phyloP scores from a whole-genome alignment of 352 stramenopile species.

The Phytopythium sindhum region DNA sequence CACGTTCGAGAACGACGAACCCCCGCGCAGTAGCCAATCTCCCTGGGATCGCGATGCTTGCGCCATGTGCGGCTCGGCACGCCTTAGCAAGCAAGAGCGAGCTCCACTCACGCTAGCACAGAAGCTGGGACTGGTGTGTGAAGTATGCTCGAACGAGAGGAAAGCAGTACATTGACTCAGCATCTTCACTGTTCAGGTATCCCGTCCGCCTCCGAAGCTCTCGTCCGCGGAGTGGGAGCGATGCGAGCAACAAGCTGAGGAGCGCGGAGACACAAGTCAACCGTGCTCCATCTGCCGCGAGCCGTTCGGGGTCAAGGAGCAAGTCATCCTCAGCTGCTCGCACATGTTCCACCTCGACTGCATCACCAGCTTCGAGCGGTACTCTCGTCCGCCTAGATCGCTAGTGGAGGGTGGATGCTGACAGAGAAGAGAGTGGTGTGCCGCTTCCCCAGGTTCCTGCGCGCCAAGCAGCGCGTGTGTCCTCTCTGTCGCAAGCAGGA shows the following conservation, averaged over 20 bases:
- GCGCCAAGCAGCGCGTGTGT: conserved; percentile 74
- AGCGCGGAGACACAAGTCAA: conserved; percentile 52
- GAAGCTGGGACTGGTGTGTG: conserved; percentile 55
- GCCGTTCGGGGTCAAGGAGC: conserved; percentile 61
- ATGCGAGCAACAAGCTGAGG: conserved; percentile 63
- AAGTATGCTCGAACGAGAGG: background rate
- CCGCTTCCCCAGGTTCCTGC: conserved; percentile 46
- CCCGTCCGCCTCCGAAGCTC: conserved; percentile 54
- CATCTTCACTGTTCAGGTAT: conserved; percentile 23
- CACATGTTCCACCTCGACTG: conserved; percentile 84
- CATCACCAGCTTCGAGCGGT: conserved; percentile 81
- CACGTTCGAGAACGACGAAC: conserved; percentile 71
- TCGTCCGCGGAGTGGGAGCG: conserved; percentile 64
- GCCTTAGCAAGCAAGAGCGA: conserved; percentile 19
- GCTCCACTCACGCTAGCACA: conserved; percentile 59
- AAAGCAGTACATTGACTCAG: background rate
- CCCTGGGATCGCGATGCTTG: conserved; percentile 32
- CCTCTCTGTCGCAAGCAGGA: conserved; percentile 82
- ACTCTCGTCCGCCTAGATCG: background rate
- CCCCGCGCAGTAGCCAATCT: conserved; percentile 3
- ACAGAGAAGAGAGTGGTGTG: background rate
- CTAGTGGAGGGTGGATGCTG: background rate
- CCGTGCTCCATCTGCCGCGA: conserved; percentile 85
- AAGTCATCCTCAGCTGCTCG: conserved; percentile 86
- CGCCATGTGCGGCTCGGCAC: conserved; percentile 35